phyloP scores from a whole-genome alignment of 2,329 filamentous ascomycete genomes.

The Coniella lustricola region DNA sequence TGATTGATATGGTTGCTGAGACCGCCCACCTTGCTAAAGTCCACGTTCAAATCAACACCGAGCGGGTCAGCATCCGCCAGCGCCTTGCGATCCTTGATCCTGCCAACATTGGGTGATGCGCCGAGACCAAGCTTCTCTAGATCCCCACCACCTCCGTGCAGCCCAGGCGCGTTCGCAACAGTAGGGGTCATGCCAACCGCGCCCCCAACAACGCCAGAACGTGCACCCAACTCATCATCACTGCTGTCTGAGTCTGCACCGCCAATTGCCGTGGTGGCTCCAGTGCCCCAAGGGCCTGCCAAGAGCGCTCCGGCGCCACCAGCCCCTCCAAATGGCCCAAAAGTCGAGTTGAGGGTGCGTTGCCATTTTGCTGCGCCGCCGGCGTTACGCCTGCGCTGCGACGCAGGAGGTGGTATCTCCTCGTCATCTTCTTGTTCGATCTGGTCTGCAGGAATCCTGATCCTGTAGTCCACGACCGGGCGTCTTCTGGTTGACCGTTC shows the following conservation, averaged over 20 bases:
- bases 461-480: conserved; percentile 74
- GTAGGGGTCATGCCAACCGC: conserved; percentile 57
- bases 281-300: conserved; percentile 66
- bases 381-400: conserved; percentile 55
- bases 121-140: conserved; percentile 27
- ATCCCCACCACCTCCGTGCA: conserved; percentile 35
- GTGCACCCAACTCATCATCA: conserved; percentile 76
- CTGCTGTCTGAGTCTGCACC: conserved; percentile 92
- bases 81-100: conserved; percentile 85
- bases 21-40: conserved; percentile 90
- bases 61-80: conserved; percentile 91
- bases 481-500: conserved; percentile 46
- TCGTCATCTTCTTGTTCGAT: conserved; percentile 67
- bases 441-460: conserved; percentile 64
- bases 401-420: conserved; percentile 52
- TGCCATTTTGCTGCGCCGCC: conserved; percentile 60
- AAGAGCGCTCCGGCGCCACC: conserved; percentile 66
- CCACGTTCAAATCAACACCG: conserved; percentile 85
- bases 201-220: conserved; percentile 46
- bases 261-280: conserved; percentile 49
- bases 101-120: conserved; percentile 74
- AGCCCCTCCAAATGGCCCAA: conserved; percentile 86
- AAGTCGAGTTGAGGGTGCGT: conserved; percentile 79
- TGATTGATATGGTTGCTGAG: conserved; percentile 92
- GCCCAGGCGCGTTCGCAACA: conserved; percentile 37